Percentiles rank a stretch among this genome's conserved stretches.
phyloP scores from a whole-genome alignment of 495 filamentous ascomycete genomes.

The Talaromyces trachyspermus region DNA sequence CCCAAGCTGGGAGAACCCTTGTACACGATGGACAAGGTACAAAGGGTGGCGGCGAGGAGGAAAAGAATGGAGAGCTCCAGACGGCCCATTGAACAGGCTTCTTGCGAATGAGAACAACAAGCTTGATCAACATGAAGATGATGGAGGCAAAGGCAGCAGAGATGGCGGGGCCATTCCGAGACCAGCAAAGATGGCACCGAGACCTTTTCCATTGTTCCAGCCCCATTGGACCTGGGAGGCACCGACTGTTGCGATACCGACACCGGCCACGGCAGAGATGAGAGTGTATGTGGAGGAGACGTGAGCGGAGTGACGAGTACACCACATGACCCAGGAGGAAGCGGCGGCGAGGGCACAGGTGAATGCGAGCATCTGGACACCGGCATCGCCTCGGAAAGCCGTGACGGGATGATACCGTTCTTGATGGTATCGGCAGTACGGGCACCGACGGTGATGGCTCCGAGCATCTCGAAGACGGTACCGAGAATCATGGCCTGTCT shows the following conservation, averaged over 20 bases:
- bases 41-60: conserved; percentile 49
- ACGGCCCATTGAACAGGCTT: conserved; percentile 52
- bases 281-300: conserved; percentile 61
- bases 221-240: conserved; percentile 52
- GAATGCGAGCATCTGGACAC: conserved; percentile 55
- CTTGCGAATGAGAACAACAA: conserved; percentile 48
- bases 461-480: conserved; percentile 55
- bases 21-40: conserved; percentile 56
- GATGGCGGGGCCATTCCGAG: conserved; percentile 55
- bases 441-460: conserved; percentile 53
- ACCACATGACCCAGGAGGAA: conserved; percentile 55
- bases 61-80: conserved; percentile 53
- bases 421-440: conserved; percentile 55
- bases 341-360: conserved; percentile 50
- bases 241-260: conserved; percentile 53
- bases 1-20: conserved; percentile 53
- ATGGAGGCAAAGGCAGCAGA: conserved; percentile 46
- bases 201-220: conserved; percentile 52
- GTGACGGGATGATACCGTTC: conserved; percentile 47
- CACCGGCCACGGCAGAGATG: conserved; percentile 54
- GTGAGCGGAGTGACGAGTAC: conserved; percentile 51
- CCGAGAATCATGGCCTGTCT: conserved; percentile 61
- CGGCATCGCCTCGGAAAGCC: conserved; percentile 44
- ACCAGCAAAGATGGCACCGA: conserved; percentile 55
- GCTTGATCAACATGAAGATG: conserved; percentile 57